Evolutionary conservation across 257 asterid species (phyloP), one percentile per base, ranked within the genome.

Genomic region (Petrea volubilis): DNA sequence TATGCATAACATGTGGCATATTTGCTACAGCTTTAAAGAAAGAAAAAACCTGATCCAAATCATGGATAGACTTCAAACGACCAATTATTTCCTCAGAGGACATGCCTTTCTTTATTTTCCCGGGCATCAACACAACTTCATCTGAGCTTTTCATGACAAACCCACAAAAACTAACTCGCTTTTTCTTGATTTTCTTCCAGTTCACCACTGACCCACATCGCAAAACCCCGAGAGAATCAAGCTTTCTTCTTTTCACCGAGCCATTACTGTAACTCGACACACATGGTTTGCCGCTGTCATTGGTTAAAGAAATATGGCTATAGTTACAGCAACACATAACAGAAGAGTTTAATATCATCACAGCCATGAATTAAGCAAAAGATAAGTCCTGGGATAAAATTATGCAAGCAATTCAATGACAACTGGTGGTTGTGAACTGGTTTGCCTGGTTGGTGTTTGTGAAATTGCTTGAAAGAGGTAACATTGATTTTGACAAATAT

Each of bases 1-100:
- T 85, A 78, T 89, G 98, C 81, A 84, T 49, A 60, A 94, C 95
- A 34, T 62, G 80, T 47, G 93, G 90, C 80, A 77, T 71, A 74
- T 72, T 79, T 23, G 88, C 87, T 23, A 86, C 69, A 5, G 85
- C 47, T 68, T 79, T 88, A 38, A 94, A 94, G 77, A 83, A 87
- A 23, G 77, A 58, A 27, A 94, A 79, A 5, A 93, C 90, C 46
- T 74, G 72, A 69, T 67, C 82, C 67, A 89, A 85, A 38, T 82
- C 88, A 51, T 71, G 57, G 60, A 75, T 51, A 33, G 96, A 88
- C 85, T 84, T 91, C 84, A 94, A 75, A 51, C 71, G 79, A 53
- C 76, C 88, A 47, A 88, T 79, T 50, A 94, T 72, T 66, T 92
- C 93, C 71, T 82, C 87, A 33, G 95, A 59, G 27, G 97, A 85